These are phyloP conservation scores for Ogataea trehalophila DNA, from an alignment of 805 yeast genomes.

Conservation along the genomic window DNA sequence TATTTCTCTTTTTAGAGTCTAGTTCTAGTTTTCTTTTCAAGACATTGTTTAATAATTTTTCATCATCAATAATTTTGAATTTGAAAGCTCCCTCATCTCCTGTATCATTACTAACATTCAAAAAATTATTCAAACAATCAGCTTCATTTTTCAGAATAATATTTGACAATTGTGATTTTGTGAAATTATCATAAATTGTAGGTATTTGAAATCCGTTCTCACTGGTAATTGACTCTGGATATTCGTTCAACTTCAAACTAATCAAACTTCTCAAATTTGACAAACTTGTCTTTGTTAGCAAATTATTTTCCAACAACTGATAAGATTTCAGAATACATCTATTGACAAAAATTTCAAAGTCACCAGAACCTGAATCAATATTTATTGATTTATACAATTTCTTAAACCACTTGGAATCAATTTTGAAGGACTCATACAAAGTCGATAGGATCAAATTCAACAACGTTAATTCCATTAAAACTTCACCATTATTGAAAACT, in stretches of 20 bases:
- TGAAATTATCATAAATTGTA: conserved; percentile 4
- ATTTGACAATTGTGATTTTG: conserved; percentile 43
- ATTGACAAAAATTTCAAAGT: conserved; percentile 34
- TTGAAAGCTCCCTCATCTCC: conserved; percentile 20
- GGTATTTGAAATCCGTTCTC: conserved; percentile 15
- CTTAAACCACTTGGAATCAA: conserved; percentile 31
- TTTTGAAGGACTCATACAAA: conserved; percentile 25
- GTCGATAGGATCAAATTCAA: conserved; percentile 49
- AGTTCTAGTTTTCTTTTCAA: conserved; percentile 43
- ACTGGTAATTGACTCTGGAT: conserved; percentile 34
- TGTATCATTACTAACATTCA: conserved; percentile 16
- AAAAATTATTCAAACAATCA: conserved; percentile 40
- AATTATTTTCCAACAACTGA: conserved; percentile 51
- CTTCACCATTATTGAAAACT: conserved; percentile 51
- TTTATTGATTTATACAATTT: conserved; percentile 19
- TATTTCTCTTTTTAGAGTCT: conserved; percentile 19
- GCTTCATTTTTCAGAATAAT: conserved; percentile 55
- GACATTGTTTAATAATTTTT: conserved; percentile 53
- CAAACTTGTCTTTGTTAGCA: conserved; percentile 37
- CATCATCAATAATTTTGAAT: conserved; percentile 50
- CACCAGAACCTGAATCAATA: conserved; percentile 17
- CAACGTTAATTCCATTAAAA: conserved; percentile 53
- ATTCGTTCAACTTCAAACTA: conserved; percentile 36
- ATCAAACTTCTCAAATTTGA: conserved; percentile 32
- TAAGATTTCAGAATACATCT: conserved; percentile 55